Evolutionary conservation across 139 green algal genomes (phyloP), one percentile per base, ranked within the genome.

Genomic region (Picochlorum sp.): DNA sequence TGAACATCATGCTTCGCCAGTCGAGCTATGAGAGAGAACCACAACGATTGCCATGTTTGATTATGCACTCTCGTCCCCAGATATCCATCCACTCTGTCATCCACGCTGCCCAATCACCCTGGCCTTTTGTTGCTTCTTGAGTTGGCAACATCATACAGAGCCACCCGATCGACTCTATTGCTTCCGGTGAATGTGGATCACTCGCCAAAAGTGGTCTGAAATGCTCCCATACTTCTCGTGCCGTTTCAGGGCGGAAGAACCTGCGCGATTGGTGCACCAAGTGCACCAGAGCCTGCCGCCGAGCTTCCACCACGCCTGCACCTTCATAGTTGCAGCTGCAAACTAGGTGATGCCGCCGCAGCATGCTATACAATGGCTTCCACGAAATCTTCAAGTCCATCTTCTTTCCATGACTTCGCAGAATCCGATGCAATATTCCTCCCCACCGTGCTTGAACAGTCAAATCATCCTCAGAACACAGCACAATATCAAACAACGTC

Each of bases 1-100:
- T 72, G 67, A 51, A 76, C 78, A 73, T 92, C 87, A 61, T 92
- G 83, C 69, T 90, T 90, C 26, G 77, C 83, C 44, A 85, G 66
- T 15, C 85, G 68, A 1, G 63, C 62, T 28, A 92, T 49, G 8
- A 93, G 69, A 54, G 49, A 57, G 66, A 85, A 62, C 85, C 83
- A 90, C 15, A 82, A 68, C 0, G 26, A 20, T 37, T 87, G 67
- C 83, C 82, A 90, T 65, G 65, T 73, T 18, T 45, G 23, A 65
- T 55, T 76, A 70, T 81, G 70, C 11, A 67, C 47, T 58, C 81
- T 24, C 6, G 47, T 2, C 60, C 64, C 81, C 82, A 89, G 20
- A 81, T 56, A 1, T 55, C 56, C 49, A 92, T 55, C 81, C 81
- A 91, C 18, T 76, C 67, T 10, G 34, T 16, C 38, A 82, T 63